Evolutionary conservation across 1,284 basidiomycete genomes (phyloP).

Genomic region (Rhodotorula sp.): DNA sequence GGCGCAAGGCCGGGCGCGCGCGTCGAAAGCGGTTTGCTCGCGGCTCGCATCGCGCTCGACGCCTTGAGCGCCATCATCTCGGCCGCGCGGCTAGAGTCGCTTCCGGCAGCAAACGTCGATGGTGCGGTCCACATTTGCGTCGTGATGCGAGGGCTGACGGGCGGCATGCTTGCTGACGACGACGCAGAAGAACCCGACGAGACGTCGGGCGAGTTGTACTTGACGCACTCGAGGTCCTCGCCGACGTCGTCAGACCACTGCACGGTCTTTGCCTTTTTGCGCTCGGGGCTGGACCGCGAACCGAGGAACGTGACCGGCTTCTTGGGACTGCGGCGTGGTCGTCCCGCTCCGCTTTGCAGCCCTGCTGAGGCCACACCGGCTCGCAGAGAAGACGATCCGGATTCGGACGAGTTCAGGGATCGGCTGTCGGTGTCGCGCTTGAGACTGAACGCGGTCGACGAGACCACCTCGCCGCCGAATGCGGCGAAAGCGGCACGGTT

Average conservation of each 20-base stretch:
- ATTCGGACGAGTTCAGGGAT: background rate
- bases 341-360: background rate
- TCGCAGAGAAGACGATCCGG: background rate
- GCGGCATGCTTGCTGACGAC: conserved; percentile 18
- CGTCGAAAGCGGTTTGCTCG: conserved; percentile 11
- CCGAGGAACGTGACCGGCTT: conserved; percentile 22
- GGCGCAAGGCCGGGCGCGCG: conserved; percentile 10
- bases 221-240: conserved; percentile 38
- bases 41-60: conserved; percentile 3
- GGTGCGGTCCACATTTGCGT: conserved; percentile 25
- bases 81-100: conserved; percentile 25
- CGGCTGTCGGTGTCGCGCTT: conserved; percentile 30
- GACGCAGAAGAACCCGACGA: conserved; percentile 15
- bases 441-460: background rate
- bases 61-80: conserved; percentile 34
- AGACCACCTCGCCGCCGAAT: conserved; percentile 6
- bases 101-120: conserved; percentile 9
- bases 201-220: conserved; percentile 28
- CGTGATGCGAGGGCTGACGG: background rate
- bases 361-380: background rate
- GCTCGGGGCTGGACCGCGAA: background rate
- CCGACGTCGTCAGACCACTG: conserved; percentile 41
- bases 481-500: conserved; percentile 17
- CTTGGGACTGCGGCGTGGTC: conserved; percentile 9
- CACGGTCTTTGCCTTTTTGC: conserved; percentile 38